Base-by-base conservation (phyloP, 345 rosid genomes). In the Citrus trifoliata region DNA sequence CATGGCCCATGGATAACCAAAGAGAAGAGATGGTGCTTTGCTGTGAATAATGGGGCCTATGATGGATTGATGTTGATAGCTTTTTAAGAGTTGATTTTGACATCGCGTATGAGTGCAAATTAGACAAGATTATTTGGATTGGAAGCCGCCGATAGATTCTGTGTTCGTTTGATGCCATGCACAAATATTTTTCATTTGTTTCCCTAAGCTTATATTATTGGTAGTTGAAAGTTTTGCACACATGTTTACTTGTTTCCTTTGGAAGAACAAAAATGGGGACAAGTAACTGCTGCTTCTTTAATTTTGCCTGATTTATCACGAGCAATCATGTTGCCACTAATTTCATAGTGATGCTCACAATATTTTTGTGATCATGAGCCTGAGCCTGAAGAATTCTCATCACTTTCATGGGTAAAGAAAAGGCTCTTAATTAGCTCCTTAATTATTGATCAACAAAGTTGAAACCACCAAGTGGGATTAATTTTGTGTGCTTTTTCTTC, bases 51-150 rank as follows among this genome's bases (percentile, higher is more conserved):
- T 46, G 51, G 13, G 51, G 5, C 18, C 16, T 46, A 3, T 46
- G 4, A 46, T 13, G 51, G 51, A 12, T 46, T 46, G 18, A 12
- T 46, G 51, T 16, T 13, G 35, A 33, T 33, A 33, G 35, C 35
- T 33, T 40, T 70, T 32, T 1, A 4, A 60, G 59, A 56, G 30
- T 58, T 58, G 73, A 76, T 8, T 30, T 51, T 67, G 68, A 59
- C n/a, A 60, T 37, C 58, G 55, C 38, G 18, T 46, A 13, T 46
- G 51, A 3, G 16, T 46, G 13, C 51, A 46, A 46, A 46, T 66
- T 55, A 25, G 70, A 53, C 71, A 72, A 21, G 46, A 73, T 73
- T 35, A 79, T 73, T 55, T 79, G 66, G 53, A 74, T 55, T 79
- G 65, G 55, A 74, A 53, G 68, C 21, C 59, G 25, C 67, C 21